Percentiles rank a stretch among this genome's conserved stretches.
These are phyloP conservation scores for Cladophialophora immunda DNA, from an alignment of 2,329 filamentous ascomycete genomes.

Conservation along the genomic window DNA sequence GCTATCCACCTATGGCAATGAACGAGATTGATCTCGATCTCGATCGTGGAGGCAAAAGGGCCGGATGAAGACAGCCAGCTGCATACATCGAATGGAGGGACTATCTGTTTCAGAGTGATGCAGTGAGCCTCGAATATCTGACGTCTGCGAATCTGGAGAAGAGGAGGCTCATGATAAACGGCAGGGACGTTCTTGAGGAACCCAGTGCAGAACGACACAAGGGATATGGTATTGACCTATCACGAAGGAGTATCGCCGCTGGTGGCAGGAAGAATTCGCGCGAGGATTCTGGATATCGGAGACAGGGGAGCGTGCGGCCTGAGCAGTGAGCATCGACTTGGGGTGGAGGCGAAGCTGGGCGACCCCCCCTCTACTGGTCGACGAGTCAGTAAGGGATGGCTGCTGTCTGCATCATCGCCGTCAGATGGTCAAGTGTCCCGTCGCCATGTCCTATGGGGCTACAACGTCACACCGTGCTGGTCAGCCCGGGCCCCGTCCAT, in stretches of 20 bases:
- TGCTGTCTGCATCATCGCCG: background rate
- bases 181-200: background rate
- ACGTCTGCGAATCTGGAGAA: background rate
- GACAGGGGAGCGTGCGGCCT: background rate
- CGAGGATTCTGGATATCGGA: background rate
- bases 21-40: background rate
- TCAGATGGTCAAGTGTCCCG: background rate
- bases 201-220: background rate
- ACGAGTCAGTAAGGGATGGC: background rate
- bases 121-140: background rate
- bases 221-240: background rate
- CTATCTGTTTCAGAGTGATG: background rate
- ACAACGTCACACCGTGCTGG: background rate
- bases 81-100: background rate
- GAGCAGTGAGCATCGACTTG: background rate
- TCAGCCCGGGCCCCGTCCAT: background rate
- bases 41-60: background rate
- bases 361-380: background rate
- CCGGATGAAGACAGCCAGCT: background rate
- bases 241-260: background rate
- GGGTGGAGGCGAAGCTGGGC: background rate
- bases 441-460: background rate
- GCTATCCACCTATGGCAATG: background rate
- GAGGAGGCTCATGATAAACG: background rate
- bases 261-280: background rate